A percentile compares a stretch with the other conserved stretches of the same genome.
Evolutionary conservation across 2,329 filamentous ascomycete genomes (phyloP).

Genomic region (Hirsutella rhossiliensis): DNA sequence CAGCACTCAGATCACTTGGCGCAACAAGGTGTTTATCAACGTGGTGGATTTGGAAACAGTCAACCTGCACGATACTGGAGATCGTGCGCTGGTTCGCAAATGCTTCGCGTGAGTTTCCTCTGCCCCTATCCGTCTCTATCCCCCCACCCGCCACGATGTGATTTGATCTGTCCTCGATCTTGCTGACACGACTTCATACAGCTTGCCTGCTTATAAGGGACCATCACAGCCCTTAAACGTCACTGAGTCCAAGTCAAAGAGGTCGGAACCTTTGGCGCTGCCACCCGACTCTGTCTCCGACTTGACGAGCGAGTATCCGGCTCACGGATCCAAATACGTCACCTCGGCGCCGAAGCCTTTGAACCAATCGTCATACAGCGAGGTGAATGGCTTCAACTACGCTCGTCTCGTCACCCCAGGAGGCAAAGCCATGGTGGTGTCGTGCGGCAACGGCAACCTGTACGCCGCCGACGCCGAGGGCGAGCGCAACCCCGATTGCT

Average conservation of each 20-base stretch:
- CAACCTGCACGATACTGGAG: slow-evolving; percentile 11
- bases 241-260: not conserved
- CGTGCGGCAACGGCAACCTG: slow-evolving; percentile 22
- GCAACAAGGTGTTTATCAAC: slow-evolving; percentile 13
- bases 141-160: too few relatives aligned
- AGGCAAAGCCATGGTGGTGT: slow-evolving; percentile 11
- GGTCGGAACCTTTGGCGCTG: not conserved
- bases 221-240: not conserved
- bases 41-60: slow-evolving; percentile 5
- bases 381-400: slow-evolving; percentile 9
- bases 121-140: too few relatives aligned
- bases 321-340: not conserved
- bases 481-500: slow-evolving; percentile 9
- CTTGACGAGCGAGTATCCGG: not conserved
- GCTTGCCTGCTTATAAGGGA: not conserved
- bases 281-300: not conserved
- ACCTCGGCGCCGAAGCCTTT: slow-evolving; percentile 1
- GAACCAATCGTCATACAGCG: slow-evolving; percentile 7
- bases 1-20: slow-evolving; percentile 13
- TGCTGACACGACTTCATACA: not conserved
- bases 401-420: slow-evolving; percentile 9
- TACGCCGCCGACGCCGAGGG: slow-evolving; percentile 13
- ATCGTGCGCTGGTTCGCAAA: slow-evolving; percentile 7
- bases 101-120: slow-evolving; percentile 12
- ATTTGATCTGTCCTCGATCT: too few relatives aligned